Base-by-base conservation (phyloP, 2,329 filamentous ascomycete genomes). In the Capronia epimyces region DNA sequence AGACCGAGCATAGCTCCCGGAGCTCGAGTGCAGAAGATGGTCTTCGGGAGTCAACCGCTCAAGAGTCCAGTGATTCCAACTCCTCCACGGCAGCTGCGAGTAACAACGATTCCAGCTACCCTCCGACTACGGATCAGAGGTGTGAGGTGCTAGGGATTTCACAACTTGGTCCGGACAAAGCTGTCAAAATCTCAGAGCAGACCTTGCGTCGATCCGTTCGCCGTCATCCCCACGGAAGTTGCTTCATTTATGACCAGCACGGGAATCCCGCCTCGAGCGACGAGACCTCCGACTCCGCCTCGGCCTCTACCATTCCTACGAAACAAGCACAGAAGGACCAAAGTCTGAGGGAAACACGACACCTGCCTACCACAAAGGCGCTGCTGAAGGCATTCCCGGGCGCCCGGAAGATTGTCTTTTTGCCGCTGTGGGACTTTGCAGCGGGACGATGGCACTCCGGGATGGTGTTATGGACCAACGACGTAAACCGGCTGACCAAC, bases 231-330 rank as follows among this genome's bases (percentile, higher is more conserved):
- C 61, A 65, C 7, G 76, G 76, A 0, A 70, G 70, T 43, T 66
- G 76, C 83, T 68, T 80, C 82, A 63, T 90, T 90, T 71, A 87
- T 91, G 41, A 89, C 90, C 22, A 95, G 78, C 67, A 96, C 95
- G 51, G 76, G 81, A 56, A 96, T 75, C 49, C 76, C 71, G 2
- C 86, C 90, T 49, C 93, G 89, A 60, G 86, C 81, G 61, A 90
- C 82, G 31, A 97, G 77, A 64, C 60, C 37, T 58, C 58, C n/a
- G 63, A 60, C 5, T 55, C 52, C 29, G 39, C 34, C 37, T n/a
- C n/a, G n/a, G 44, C 48, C 22, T 24, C 43, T n/a, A 57, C 60
- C 9, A 59, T 60, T 7, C 10, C 2, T 60, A 57, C 6, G 45
- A 49, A 25, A 20, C 31, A 12, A 42, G 27, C 27, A 39, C 16